These are phyloP conservation scores for Coffea eugenioides DNA, from an alignment of 257 asterid genomes.

Conservation along the genomic window DNA sequence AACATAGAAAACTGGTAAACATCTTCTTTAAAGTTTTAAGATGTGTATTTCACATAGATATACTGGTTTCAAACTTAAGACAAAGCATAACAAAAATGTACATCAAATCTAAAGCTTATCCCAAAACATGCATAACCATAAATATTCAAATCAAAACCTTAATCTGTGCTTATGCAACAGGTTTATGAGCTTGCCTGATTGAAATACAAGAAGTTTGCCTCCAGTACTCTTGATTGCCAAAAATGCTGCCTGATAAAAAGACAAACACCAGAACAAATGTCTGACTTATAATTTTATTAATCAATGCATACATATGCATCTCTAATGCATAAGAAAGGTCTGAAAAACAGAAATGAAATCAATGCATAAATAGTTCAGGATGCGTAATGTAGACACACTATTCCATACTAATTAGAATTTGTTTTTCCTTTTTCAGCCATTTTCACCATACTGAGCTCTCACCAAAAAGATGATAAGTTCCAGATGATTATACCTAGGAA, in stretches of 20 bases:
- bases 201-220: slow-evolving; percentile 95
- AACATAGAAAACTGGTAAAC: not conserved
- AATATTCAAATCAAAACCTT: not conserved
- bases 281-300: not conserved
- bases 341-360: not conserved
- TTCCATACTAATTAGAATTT: not conserved
- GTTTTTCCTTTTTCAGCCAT: not conserved
- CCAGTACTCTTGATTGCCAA: slow-evolving; percentile 95
- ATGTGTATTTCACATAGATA: not conserved
- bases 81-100: not conserved
- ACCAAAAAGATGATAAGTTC: not conserved
- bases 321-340: not conserved
- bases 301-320: not conserved
- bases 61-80: not conserved
- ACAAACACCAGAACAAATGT: slow-evolving; percentile 1
- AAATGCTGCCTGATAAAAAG: slow-evolving; percentile 78
- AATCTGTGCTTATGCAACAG: not conserved
- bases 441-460: not conserved
- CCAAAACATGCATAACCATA: not conserved
- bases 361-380: not conserved
- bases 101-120: not conserved
- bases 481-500: not conserved
- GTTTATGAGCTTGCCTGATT: slow-evolving; percentile 62
- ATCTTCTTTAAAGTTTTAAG: too few species aligned
- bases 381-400: not conserved